Percentiles rank a stretch among this genome's conserved stretches.
These are phyloP conservation scores for Talaromyces liani DNA, from an alignment of 495 filamentous ascomycete genomes.

Conservation along the genomic window DNA sequence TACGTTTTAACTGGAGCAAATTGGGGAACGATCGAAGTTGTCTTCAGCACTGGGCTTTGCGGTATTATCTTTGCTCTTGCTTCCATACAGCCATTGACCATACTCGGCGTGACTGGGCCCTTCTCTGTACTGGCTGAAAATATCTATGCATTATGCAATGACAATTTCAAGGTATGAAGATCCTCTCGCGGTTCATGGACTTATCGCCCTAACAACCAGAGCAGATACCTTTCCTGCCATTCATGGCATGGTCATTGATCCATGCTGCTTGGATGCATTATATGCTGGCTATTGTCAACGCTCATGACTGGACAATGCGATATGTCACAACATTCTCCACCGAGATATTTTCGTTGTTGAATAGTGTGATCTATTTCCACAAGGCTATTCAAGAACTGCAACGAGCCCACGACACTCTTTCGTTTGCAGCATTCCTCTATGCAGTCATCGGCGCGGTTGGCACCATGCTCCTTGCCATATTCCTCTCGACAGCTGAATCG, in stretches of 20 bases:
- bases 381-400: conserved; percentile 65
- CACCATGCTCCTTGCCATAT: conserved; percentile 60
- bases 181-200: not conserved
- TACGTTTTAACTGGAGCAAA: conserved; percentile 58
- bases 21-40: conserved; percentile 66
- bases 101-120: conserved; percentile 66
- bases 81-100: conserved; percentile 63
- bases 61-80: conserved; percentile 57
- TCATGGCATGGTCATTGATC: conserved; percentile 71
- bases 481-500: conserved; percentile 54
- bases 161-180: conserved; percentile 46
- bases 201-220: not conserved
- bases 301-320: conserved; percentile 71
- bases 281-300: conserved; percentile 62
- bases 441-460: conserved; percentile 61
- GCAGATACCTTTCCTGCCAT: conserved; percentile 58
- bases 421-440: conserved; percentile 65
- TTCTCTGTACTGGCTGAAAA: conserved; percentile 67
- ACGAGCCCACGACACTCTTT: conserved; percentile 48
- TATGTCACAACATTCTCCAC: conserved; percentile 68
- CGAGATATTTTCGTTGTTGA: conserved; percentile 64
- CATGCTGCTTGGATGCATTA: conserved; percentile 66
- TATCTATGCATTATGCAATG: conserved; percentile 53
- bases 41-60: conserved; percentile 64
- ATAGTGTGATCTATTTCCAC: conserved; percentile 70